phyloP scores from a whole-genome alignment of 2,329 filamentous ascomycete species.

The Arthrobotrys musiformis region DNA sequence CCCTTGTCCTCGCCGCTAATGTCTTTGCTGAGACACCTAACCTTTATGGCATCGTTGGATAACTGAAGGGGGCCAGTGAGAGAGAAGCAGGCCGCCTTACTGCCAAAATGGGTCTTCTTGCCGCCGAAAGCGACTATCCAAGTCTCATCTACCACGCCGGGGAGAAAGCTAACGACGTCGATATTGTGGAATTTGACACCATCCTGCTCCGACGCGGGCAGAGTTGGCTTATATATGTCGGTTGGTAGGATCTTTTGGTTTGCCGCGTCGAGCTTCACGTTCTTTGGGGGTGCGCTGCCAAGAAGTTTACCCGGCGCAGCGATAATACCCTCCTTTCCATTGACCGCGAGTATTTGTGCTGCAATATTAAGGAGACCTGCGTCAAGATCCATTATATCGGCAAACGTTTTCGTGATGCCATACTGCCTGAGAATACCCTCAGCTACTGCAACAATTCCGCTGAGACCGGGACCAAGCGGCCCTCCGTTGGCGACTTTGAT shows the following conservation, averaged over 20 bases:
- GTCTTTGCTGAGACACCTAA: slow-evolving; percentile 28
- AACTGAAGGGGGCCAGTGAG: slow-evolving; percentile 4
- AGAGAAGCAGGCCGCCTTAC: slow-evolving; percentile 15
- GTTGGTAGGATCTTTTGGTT: slow-evolving; percentile 29
- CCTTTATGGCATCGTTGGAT: slow-evolving; percentile 2
- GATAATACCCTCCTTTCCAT: slow-evolving; percentile 26
- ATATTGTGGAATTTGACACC: slow-evolving; percentile 31
- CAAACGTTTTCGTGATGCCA: slow-evolving; percentile 18
- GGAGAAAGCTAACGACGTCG: slow-evolving; percentile 20
- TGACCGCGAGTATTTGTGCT: not conserved
- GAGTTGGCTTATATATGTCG: slow-evolving; percentile 28
- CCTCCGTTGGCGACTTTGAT: slow-evolving; percentile 28
- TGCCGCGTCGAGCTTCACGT: not conserved
- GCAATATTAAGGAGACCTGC: not conserved
- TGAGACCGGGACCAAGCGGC: slow-evolving; percentile 10
- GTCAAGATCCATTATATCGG: slow-evolving; percentile 22
- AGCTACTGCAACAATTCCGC: slow-evolving; percentile 5
- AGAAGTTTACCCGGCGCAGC: slow-evolving; percentile 10
- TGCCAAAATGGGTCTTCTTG: slow-evolving; percentile 29
- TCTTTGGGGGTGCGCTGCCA: not conserved
- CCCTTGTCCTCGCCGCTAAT: slow-evolving; percentile 25
- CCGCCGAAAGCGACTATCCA: slow-evolving; percentile 29
- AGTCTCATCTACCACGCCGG: slow-evolving; percentile 25
- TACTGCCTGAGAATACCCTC: slow-evolving; percentile 20
- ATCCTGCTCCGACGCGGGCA: slow-evolving; percentile 16